phyloP scores from a whole-genome alignment of 352 stramenopile genomes.

The Globisporangium alternatum region DNA sequence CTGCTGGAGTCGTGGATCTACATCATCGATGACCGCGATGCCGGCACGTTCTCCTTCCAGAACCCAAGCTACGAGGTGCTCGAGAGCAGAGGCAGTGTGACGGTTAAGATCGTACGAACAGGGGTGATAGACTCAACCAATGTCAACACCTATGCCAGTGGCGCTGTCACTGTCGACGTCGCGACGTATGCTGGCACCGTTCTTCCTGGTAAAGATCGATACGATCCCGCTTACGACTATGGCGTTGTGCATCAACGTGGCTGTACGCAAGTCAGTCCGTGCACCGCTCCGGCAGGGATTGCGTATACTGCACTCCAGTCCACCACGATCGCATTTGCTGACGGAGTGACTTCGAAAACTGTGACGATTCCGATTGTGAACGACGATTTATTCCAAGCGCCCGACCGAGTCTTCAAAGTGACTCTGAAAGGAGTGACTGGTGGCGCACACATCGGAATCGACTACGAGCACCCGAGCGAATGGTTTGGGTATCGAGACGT shows the following conservation, averaged over 20 bases:
- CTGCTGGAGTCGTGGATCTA: slow-evolving; percentile 58
- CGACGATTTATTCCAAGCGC: slow-evolving; percentile 61
- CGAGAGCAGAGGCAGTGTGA: slow-evolving; percentile 45
- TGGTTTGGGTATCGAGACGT: slow-evolving; percentile 41
- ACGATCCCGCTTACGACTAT: slow-evolving; percentile 58
- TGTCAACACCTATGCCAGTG: slow-evolving; percentile 65
- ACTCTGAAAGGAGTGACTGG: slow-evolving; percentile 38
- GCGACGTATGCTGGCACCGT: slow-evolving; percentile 54
- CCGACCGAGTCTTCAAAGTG: slow-evolving; percentile 64
- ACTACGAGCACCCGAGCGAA: slow-evolving; percentile 58
- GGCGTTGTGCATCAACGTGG: slow-evolving; percentile 39
- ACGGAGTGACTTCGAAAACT: slow-evolving; percentile 37
- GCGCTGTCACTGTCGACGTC: slow-evolving; percentile 52
- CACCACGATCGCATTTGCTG: slow-evolving; percentile 49
- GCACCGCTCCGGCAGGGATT: slow-evolving; percentile 36
- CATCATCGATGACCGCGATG: slow-evolving; percentile 73
- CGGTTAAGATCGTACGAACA: slow-evolving; percentile 45
- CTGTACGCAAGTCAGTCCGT: slow-evolving; percentile 67
- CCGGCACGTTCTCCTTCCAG: slow-evolving; percentile 62
- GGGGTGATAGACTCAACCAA: slow-evolving; percentile 40
- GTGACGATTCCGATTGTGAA: slow-evolving; percentile 54
- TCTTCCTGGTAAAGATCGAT: slow-evolving; percentile 37
- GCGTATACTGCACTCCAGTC: slow-evolving; percentile 49
- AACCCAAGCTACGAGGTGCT: slow-evolving; percentile 54
- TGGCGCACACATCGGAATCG: slow-evolving; percentile 55